Evolutionary conservation across 2,329 filamentous ascomycete genomes (phyloP), one percentile per base, ranked within the genome.

Genomic region (Aspergillus sp.): DNA sequence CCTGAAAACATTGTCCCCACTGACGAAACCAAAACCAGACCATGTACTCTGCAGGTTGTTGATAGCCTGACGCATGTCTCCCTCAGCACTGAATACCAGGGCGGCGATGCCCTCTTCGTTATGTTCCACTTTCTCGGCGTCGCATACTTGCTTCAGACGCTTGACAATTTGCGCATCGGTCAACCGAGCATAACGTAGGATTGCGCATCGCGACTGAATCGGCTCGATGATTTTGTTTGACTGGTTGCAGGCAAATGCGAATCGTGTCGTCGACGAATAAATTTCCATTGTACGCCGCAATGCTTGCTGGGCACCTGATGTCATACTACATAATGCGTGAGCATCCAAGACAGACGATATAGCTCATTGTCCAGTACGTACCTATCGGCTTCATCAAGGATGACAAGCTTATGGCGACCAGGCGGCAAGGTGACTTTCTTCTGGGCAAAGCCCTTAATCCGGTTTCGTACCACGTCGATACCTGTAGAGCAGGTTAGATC

Each of bases 171-270:
- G 94, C 11, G 86, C 89, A 73, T 99, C 95, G 2, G 94, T 97
- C 66, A 99, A 83, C 59, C 94, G 89, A 32, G 93, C 89, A 77
- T 97, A 99, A 61, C 95, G 89, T 58, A 99, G 85, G 73, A 99
- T 98, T 19, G 95, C 95, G 75, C 95, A 99, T 70, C 95, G 88
- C 17, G 93, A 97, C 77, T 99, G 95, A 54, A 99, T 83, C n/a
- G 95, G 95, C 77, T 99, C 95, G 76, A 99, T 99, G 74, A 99
- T 98, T 80, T 98, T 99, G 82, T 98, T 99, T 64, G 90, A 95
- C 81, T 96, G 92, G 77, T 99, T 99, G 83, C 95, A 99, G 2
- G 95, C 95, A 72, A 99, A 99, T 0, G 95, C 95, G 73, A 99
- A 99, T 60, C 95, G 86, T 2, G 95, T 99, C 1, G 95, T 99